phyloP scores from a whole-genome alignment of 306 rosid genomes.

The Inga leiocalycina region DNA sequence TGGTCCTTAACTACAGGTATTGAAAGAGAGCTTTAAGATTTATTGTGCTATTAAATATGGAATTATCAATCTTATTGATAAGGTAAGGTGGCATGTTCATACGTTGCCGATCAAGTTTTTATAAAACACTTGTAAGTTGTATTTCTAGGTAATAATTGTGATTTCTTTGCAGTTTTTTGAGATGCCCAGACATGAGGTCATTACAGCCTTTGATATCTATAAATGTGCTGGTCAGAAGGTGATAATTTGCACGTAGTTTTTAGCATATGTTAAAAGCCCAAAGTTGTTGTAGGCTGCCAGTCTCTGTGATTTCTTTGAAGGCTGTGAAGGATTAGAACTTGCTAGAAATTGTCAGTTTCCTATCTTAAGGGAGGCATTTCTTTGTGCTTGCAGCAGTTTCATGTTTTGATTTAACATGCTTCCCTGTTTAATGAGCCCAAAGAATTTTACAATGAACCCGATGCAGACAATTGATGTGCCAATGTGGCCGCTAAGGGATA shows the following conservation, averaged over 20 bases:
- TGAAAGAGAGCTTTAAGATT: slow-evolving; percentile 96
- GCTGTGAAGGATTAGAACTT: slow-evolving; percentile 95
- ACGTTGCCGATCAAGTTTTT: not conserved
- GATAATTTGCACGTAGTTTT: slow-evolving; percentile 11
- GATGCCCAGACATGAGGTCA: slow-evolving; percentile 98
- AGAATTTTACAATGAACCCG: too few relatives aligned
- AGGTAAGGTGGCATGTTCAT: slow-evolving; percentile 56
- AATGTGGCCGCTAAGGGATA: too few relatives aligned
- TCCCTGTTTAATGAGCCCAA: not conserved
- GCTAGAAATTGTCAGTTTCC: slow-evolving; percentile 99
- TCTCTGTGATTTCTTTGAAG: slow-evolving; percentile 91
- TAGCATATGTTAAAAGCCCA: slow-evolving; percentile 24
- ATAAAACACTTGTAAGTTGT: slow-evolving; percentile 16
- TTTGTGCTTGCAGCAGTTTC: slow-evolving; percentile 11
- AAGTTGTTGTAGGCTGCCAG: slow-evolving; percentile 66
- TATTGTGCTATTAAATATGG: slow-evolving; percentile 88
- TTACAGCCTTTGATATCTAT: slow-evolving; percentile 89
- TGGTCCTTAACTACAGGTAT: slow-evolving; percentile 59
- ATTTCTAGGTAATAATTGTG: slow-evolving; percentile 3
- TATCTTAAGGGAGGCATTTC: slow-evolving; percentile 80
- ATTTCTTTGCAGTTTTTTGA: slow-evolving; percentile 80
- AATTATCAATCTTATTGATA: slow-evolving; percentile 95
- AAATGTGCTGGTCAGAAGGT: slow-evolving; percentile 99
- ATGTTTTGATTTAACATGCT: slow-evolving; percentile 14
- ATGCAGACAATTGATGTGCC: too few relatives aligned